Conservation (phyloP, 208 protist species). For the Trypanosoma conorhini region DNA sequence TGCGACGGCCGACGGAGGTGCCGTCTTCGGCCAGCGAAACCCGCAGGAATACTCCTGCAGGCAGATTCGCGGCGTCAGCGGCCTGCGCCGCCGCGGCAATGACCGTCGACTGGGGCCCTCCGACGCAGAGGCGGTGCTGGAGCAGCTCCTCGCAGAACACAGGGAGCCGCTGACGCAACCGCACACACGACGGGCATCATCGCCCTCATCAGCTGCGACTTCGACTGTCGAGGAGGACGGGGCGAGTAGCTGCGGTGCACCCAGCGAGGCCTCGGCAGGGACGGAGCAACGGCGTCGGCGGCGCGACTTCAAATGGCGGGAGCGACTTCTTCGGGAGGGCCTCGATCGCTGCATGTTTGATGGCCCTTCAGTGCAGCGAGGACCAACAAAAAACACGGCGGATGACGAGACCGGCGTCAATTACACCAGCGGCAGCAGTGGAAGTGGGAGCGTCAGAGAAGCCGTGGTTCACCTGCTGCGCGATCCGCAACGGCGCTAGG, state of each 20-base stretch:
- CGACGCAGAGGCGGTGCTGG: conserved; percentile 9
- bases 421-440: conserved; percentile 24
- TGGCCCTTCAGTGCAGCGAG: background rate
- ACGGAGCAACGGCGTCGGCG: conserved; percentile 13
- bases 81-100: background rate
- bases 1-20: background rate
- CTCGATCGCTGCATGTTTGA: conserved; percentile 20
- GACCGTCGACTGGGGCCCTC: background rate
- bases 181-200: background rate
- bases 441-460: conserved; percentile 14
- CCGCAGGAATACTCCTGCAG: background rate
- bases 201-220: background rate
- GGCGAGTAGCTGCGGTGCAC: background rate
- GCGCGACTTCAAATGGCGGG: conserved; percentile 10
- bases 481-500: background rate
- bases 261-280: background rate
- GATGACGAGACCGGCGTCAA: conserved; percentile 24
- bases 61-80: background rate
- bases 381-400: background rate
- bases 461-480: conserved; percentile 4
- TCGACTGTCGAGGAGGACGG: background rate
- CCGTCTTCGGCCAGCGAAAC: background rate
- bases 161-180: background rate
- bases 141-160: conserved; percentile 1
- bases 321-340: conserved; percentile 23